Percentiles rank a stretch among this genome's conserved stretches.
Evolutionary conservation across 805 yeast genomes (phyloP).

Genomic region (Zygosaccharomyces siamensis): DNA sequence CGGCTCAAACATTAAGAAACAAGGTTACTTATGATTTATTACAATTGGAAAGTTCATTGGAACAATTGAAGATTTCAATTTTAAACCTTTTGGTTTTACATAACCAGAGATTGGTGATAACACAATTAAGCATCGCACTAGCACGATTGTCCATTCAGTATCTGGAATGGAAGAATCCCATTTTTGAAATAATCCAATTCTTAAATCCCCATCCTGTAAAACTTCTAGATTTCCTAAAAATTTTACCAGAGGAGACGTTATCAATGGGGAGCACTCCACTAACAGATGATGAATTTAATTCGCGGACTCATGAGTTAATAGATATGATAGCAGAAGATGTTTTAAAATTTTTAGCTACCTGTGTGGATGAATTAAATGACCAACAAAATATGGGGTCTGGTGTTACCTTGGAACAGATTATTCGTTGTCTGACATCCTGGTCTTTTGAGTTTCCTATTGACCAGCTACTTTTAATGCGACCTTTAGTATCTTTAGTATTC

Average conservation of each 20-base stretch:
- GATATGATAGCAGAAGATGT: constrained; percentile 64
- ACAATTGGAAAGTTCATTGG: constrained; percentile 57
- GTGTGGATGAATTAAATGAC: constrained; percentile 26
- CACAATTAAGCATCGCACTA: constrained; percentile 77
- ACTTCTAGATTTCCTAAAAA: constrained; percentile 73
- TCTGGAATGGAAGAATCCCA: constrained; percentile 64
- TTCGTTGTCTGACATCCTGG: constrained; percentile 87
- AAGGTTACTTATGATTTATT: constrained; percentile 77
- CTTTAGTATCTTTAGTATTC: constrained; percentile 67
- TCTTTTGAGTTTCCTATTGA: constrained; percentile 77
- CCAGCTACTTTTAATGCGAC: constrained; percentile 55
- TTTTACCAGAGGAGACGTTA: constrained; percentile 85
- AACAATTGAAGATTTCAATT: constrained; percentile 62
- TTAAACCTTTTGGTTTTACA: constrained; percentile 52
- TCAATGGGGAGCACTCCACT: constrained; percentile 74
- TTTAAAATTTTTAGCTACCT: constrained; percentile 53
- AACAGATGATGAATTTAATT: constrained; percentile 72
- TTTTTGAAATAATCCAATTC: constrained; percentile 57
- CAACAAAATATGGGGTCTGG: constrained; percentile 34
- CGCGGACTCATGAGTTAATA: constrained; percentile 59
- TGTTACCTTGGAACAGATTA: constrained; percentile 37
- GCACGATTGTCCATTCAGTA: constrained; percentile 79
- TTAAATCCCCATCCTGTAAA: constrained; percentile 39
- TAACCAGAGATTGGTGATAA: constrained; percentile 57
- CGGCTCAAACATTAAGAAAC: constrained; percentile 86